Evolutionary conservation across 768 basidiomycete genomes (phyloP).

Genomic region (Sporobolomyces roseus): DNA sequence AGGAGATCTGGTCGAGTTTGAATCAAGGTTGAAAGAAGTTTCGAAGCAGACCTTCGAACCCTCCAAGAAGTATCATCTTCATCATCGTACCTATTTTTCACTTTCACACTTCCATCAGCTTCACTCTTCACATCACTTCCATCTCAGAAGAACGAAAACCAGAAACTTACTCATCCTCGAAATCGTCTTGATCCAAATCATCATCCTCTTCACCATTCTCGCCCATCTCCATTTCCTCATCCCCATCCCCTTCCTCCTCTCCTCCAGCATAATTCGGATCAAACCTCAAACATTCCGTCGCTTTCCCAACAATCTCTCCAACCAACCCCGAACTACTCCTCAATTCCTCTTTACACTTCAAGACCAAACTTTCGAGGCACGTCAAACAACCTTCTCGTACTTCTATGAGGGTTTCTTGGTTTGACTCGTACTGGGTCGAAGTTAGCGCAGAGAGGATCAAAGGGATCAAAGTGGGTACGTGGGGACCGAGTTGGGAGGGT

Average conservation of each 20-base stretch:
- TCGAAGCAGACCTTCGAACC: conserved; percentile 87
- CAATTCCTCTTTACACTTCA: conserved; percentile 63
- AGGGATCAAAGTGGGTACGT: conserved; percentile 55
- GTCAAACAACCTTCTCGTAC: conserved; percentile 65
- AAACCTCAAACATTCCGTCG: conserved; percentile 76
- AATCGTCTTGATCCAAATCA: conserved; percentile 59
- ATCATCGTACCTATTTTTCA: conserved; percentile 71
- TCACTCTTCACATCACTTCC: neutral
- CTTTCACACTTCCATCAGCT: neutral
- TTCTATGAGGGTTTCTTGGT: conserved; percentile 51
- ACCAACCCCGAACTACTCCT: conserved; percentile 65
- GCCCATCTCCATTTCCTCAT: conserved; percentile 31
- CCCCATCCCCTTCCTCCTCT: conserved; percentile 51
- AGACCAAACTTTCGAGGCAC: conserved; percentile 78
- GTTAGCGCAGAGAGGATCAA: conserved; percentile 63
- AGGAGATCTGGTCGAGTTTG: conserved; percentile 86
- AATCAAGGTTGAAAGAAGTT: conserved; percentile 77
- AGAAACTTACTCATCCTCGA: conserved; percentile 9
- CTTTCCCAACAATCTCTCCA: conserved; percentile 63
- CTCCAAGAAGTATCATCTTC: conserved; percentile 99
- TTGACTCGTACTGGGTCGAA: neutral
- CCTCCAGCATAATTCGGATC: conserved; percentile 86
- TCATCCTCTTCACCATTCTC: conserved; percentile 50
- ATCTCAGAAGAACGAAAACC: neutral
- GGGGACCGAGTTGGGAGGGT: conserved; percentile 39